Evolutionary conservation across 345 rosid genomes (phyloP).

Genomic region (Raphanus raphanistrum): DNA sequence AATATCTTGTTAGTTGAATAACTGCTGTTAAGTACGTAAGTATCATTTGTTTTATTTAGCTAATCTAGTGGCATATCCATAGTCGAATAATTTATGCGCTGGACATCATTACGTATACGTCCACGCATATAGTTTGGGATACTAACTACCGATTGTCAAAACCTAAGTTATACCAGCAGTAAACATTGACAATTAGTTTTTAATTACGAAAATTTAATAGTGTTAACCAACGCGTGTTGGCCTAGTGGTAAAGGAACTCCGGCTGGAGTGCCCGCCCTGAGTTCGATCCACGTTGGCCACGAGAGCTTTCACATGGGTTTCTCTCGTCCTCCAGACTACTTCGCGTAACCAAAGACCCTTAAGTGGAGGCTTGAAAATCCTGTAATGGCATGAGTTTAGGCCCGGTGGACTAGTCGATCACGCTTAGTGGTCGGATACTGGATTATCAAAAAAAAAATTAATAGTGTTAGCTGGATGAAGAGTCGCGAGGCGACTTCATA

Average conservation of each 20-base stretch:
- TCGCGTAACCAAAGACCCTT: no score
- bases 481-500: slow-evolving; percentile 16
- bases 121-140: slow-evolving; percentile 2
- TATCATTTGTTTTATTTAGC: not conserved
- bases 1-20: slow-evolving; percentile 16
- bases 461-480: not conserved
- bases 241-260: no score
- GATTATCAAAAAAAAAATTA: not conserved
- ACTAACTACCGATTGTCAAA: not conserved
- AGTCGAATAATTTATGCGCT: not conserved
- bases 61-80: not conserved
- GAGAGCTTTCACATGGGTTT: no score
- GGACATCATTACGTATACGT: slow-evolving; percentile 27
- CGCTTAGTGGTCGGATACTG: no score
- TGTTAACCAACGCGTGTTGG: not conserved
- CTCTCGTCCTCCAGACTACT: no score
- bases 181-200: not conserved
- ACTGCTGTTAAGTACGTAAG: not conserved
- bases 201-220: not conserved
- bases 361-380: no score
- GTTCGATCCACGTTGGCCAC: no score
- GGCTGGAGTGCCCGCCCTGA: no score
- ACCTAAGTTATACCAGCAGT: not conserved
- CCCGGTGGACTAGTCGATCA: no score
- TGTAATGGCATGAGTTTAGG: no score